Evolutionary conservation across 805 yeast species (phyloP), one percentile per base, ranked within the genome.

Genomic region (Candida boleticola): DNA sequence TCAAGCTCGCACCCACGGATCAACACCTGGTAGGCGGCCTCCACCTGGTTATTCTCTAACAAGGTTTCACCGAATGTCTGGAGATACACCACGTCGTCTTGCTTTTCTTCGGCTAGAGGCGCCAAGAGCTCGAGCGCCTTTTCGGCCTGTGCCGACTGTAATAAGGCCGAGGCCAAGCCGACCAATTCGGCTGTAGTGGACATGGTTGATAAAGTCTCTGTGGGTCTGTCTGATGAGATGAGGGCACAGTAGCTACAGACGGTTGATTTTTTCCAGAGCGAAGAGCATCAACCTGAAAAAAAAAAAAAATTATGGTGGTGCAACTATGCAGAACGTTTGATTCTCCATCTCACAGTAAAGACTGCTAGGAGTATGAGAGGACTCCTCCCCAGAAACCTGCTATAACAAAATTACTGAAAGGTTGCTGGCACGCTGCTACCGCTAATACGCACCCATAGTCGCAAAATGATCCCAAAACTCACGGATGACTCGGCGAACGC

Each of bases 41-140:
- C 95, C 40, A 90, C 78, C 48, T 85, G 80, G 43, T 93, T 90
- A 40, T 72, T 72, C 58, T 93, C 99, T 39, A 92, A 70, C 42
- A 84, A 77, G 3, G 83, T 75, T 59, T 90, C 97, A 6, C 93
- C 96, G 36, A 80, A 73, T 4, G 76, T 51, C 53, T 82, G 83
- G 39, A 83, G 65, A 31, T 82, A 73, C 41, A 67, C 67, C 1
- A 74, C 61, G 26, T 66, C 55, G 37, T 66, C 65, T n/a, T 64
- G 57, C 16, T 60, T 48, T 9, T 48, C 51, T n/a, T 53, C 48
- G 14, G 58, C 46, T 18, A 66, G 61, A 0, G 73, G 68, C n/a
- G 69, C 53, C 26, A 83, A 63, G 14, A 74, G 47, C 23, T 67
- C 66, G 30, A 83, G 61, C 1, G 87, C 83, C 44, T 70, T 62